Conservation (phyloP, 2,329 filamentous ascomycete genomes). For the Penicillium concentricum region DNA sequence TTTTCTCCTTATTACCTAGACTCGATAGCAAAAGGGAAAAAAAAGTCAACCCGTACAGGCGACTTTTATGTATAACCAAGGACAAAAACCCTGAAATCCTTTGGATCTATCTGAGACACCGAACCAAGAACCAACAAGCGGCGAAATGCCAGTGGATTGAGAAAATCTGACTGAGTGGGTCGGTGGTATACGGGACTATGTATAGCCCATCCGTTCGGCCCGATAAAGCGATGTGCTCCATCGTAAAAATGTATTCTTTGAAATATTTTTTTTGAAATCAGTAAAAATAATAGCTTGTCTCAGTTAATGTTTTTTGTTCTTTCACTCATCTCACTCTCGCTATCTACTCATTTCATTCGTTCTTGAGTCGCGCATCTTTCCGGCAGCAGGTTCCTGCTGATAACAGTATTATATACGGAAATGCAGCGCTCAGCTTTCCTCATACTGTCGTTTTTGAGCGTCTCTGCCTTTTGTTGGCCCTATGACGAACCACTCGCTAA, state of each 20-base stretch:
- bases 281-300: not conserved
- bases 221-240: slow-evolving; percentile 3
- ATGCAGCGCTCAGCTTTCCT: slow-evolving; percentile 7
- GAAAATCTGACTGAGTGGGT: not conserved
- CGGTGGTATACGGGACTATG: not conserved
- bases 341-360: slow-evolving; percentile 2
- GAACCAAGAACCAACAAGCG: not conserved
- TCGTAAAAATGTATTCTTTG: not conserved
- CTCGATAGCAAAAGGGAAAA: no score
- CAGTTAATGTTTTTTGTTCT: not conserved
- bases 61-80: no score
- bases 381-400: slow-evolving; percentile 5
- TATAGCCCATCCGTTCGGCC: slow-evolving; percentile 2
- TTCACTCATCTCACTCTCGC: slow-evolving; percentile 6
- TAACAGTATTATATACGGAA: slow-evolving; percentile 3
- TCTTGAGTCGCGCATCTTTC: not conserved
- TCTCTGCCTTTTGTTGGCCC: slow-evolving; percentile 31
- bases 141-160: not conserved
- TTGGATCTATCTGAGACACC: slow-evolving; percentile 2
- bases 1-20: no score
- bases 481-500: slow-evolving; percentile 53
- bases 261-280: not conserved
- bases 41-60: no score
- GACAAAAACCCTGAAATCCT: not conserved
- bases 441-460: slow-evolving; percentile 8